Evolutionary conservation across 2,329 filamentous ascomycete species (phyloP).

Genomic region (Neonectria hederae): DNA sequence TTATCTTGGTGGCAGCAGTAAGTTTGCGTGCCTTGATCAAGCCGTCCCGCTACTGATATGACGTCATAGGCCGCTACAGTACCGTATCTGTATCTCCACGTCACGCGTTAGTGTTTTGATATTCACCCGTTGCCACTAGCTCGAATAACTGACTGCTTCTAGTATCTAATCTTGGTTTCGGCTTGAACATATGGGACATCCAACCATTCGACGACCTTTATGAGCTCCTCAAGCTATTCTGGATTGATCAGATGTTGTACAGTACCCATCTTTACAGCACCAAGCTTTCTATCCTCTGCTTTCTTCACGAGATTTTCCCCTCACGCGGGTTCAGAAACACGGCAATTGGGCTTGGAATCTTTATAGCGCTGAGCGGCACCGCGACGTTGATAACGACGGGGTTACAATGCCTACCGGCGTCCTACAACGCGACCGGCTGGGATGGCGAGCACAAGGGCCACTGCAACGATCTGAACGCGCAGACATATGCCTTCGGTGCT

Average conservation of each 20-base stretch:
- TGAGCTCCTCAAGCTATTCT: slow-evolving; percentile 30
- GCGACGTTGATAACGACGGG: slow-evolving; percentile 31
- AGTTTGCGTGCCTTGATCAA: neutral
- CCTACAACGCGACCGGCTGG: slow-evolving; percentile 32
- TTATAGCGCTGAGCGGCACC: slow-evolving; percentile 20
- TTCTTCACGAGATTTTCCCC: slow-evolving; percentile 27
- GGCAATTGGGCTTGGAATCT: slow-evolving; percentile 17
- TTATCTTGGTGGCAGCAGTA: slow-evolving; percentile 28
- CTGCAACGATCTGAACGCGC: slow-evolving; percentile 32
- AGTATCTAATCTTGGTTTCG: slow-evolving; percentile 33
- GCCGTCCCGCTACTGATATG: neutral
- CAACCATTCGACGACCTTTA: slow-evolving; percentile 27
- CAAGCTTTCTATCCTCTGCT: slow-evolving; percentile 33
- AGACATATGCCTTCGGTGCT: slow-evolving; percentile 34
- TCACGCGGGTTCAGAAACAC: slow-evolving; percentile 21
- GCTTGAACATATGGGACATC: slow-evolving; percentile 31
- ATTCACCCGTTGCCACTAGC: neutral
- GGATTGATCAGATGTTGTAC: slow-evolving; percentile 37
- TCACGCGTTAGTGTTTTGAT: slow-evolving; percentile 12
- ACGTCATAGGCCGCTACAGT: slow-evolving; percentile 24
- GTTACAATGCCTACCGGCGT: slow-evolving; percentile 30
- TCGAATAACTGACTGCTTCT: neutral
- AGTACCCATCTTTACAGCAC: slow-evolving; percentile 35
- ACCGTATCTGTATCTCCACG: slow-evolving; percentile 28
- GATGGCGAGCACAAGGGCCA: slow-evolving; percentile 26